A percentile compares a stretch with the other conserved stretches of the same genome.
Evolutionary conservation across 192 early-diverging fungal species (phyloP).

Genomic region (Obelidium mucronatum): DNA sequence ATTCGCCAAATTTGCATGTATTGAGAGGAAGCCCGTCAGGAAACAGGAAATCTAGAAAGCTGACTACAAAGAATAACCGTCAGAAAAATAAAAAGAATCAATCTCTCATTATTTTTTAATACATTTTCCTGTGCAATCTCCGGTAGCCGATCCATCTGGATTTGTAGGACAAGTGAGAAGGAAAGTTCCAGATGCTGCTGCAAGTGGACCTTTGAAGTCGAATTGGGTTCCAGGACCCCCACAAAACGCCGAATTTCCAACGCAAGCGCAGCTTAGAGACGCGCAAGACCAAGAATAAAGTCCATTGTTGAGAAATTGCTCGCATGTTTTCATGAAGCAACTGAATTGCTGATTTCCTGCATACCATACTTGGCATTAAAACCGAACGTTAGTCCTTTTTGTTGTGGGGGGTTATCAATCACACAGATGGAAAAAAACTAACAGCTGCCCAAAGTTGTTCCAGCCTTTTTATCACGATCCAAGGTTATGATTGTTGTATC

Average conservation of each 20-base stretch:
- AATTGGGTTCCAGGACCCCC: constrained; percentile 50
- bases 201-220: constrained; percentile 46
- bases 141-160: not conserved
- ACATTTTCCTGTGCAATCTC: constrained; percentile 16
- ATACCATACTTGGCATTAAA: constrained; percentile 36
- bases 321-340: constrained; percentile 54
- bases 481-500: constrained; percentile 3
- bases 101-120: not conserved
- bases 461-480: constrained; percentile 3
- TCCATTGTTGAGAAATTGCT: constrained; percentile 38
- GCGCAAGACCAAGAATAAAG: constrained; percentile 50
- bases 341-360: constrained; percentile 63
- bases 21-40: constrained; percentile 59
- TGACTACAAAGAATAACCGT: constrained; percentile 36
- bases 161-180: constrained; percentile 53
- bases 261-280: constrained; percentile 55
- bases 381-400: not conserved
- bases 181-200: constrained; percentile 50
- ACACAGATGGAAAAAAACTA: too few relatives aligned
- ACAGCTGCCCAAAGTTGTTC: constrained; percentile 5
- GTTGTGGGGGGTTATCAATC: not conserved
- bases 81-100: not conserved
- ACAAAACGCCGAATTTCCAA: constrained; percentile 56
- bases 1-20: constrained; percentile 64
- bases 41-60: constrained; percentile 55